These are phyloP conservation scores for Albugo laibachii DNA, from an alignment of 352 stramenopile species.

Conservation along the genomic window DNA sequence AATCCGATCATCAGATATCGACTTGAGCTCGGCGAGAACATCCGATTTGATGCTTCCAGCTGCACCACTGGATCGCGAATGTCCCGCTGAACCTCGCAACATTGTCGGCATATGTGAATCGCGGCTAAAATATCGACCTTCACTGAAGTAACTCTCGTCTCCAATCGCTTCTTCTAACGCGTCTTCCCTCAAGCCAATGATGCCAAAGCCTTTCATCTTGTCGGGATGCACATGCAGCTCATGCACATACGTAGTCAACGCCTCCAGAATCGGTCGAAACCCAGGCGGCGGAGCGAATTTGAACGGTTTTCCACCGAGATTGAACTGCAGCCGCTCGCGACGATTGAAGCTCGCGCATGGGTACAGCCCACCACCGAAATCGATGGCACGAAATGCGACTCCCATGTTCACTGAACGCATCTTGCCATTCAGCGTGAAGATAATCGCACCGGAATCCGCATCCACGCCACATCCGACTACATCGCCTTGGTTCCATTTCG, in stretches of 20 bases:
- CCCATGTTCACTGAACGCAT: constrained; percentile 75
- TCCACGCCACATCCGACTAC: constrained; percentile 82
- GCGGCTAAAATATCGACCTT: constrained; percentile 55
- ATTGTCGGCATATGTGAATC: constrained; percentile 51
- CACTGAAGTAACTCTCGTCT: constrained; percentile 65
- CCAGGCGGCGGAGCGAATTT: constrained; percentile 49
- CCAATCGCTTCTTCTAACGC: constrained; percentile 67
- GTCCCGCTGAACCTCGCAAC: constrained; percentile 23
- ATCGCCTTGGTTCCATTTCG: constrained; percentile 83
- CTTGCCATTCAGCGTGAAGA: constrained; percentile 85
- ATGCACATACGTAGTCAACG: constrained; percentile 16
- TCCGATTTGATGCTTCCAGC: constrained; percentile 32
- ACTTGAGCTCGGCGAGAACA: constrained; percentile 49
- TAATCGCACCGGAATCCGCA: constrained; percentile 67
- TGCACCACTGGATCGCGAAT: constrained; percentile 21
- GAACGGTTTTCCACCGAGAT: constrained; percentile 64
- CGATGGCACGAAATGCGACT: constrained; percentile 55
- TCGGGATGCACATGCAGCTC: neutral
- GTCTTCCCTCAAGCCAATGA: constrained; percentile 63
- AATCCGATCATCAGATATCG: constrained; percentile 54
- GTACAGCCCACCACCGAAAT: constrained; percentile 69
- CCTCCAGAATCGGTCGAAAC: constrained; percentile 64
- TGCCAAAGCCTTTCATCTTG: constrained; percentile 23
- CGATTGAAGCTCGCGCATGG: constrained; percentile 79
- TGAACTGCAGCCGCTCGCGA: constrained; percentile 69